Evolutionary conservation across 139 green algal genomes (phyloP).

Genomic region (Picochlorum sp.): DNA sequence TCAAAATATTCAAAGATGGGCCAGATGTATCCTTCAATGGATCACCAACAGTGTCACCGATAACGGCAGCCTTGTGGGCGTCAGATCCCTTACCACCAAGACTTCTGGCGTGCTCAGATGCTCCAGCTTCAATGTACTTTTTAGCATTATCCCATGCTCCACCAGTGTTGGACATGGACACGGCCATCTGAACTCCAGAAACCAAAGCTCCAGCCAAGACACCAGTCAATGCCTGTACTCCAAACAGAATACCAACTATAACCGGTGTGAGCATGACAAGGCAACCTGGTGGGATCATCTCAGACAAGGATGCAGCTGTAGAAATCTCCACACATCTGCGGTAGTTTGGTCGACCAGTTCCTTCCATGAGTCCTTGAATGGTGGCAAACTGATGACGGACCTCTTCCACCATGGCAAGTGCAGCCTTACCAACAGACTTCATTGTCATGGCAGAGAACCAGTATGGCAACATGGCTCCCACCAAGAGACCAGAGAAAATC

Average conservation of each 20-base stretch:
- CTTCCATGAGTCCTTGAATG: slow-evolving; percentile 88
- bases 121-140: slow-evolving; percentile 90
- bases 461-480: slow-evolving; percentile 94
- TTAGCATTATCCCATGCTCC: slow-evolving; percentile 99
- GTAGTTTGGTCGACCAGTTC: slow-evolving; percentile 85
- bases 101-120: slow-evolving; percentile 70
- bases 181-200: slow-evolving; percentile 92
- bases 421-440: slow-evolving; percentile 93
- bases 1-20: slow-evolving; percentile 97
- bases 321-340: slow-evolving; percentile 83
- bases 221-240: slow-evolving; percentile 60
- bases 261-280: slow-evolving; percentile 91
- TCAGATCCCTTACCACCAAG: slow-evolving; percentile 95
- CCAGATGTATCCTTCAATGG: slow-evolving; percentile 93
- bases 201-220: slow-evolving; percentile 85
- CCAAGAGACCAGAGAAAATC: slow-evolving; percentile 85
- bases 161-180: slow-evolving; percentile 95
- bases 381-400: slow-evolving; percentile 91
- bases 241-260: slow-evolving; percentile 51
- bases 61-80: slow-evolving; percentile 81
- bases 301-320: slow-evolving; percentile 72
- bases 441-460: slow-evolving; percentile 99
- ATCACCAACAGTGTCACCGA: slow-evolving; percentile 89
- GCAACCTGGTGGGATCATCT: slow-evolving; percentile 88
- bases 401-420: slow-evolving; percentile 76